A percentile compares a stretch with the other conserved stretches of the same genome.
These are phyloP conservation scores for Aquanectria penicillioides DNA, from an alignment of 2,329 filamentous ascomycete genomes.

Conservation along the genomic window DNA sequence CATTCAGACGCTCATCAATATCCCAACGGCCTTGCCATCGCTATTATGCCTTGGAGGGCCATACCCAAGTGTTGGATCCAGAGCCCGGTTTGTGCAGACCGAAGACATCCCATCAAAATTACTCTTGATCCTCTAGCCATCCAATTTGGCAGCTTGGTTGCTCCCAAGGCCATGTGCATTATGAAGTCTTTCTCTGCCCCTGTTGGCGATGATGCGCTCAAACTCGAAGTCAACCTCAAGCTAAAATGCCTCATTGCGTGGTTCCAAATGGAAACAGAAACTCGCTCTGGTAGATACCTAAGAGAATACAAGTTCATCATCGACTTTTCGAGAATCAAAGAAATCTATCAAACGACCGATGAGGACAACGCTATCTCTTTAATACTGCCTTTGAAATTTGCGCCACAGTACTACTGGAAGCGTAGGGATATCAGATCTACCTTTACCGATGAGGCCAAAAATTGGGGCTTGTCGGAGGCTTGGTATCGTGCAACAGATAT, in stretches of 20 bases:
- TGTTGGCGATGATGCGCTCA: conserved; percentile 28
- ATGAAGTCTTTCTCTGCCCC: conserved; percentile 55
- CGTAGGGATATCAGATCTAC: conserved; percentile 44
- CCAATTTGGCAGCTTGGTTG: conserved; percentile 70
- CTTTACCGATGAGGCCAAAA: conserved; percentile 42
- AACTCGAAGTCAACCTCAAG: conserved; percentile 45
- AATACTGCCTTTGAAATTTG: conserved; percentile 58
- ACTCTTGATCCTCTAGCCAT: conserved; percentile 57
- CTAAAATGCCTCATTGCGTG: conserved; percentile 42
- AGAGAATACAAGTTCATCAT: conserved; percentile 55
- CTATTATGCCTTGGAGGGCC: conserved; percentile 4
- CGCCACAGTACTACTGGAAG: conserved; percentile 60
- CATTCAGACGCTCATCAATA: conserved; percentile 33
- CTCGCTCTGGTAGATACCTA: conserved; percentile 17
- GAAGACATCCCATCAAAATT: conserved; percentile 48
- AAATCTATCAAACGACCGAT: conserved; percentile 47
- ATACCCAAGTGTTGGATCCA: conserved; percentile 25
- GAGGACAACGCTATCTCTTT: conserved; percentile 49
- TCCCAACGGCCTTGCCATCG: conserved; percentile 36
- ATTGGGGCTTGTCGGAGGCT: conserved; percentile 54
- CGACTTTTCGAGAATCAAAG: conserved; percentile 57
- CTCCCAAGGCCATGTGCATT: conserved; percentile 65
- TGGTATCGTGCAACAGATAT: conserved; percentile 64
- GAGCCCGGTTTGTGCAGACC: conserved; percentile 31
- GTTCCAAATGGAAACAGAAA: conserved; percentile 41